phyloP scores from a whole-genome alignment of 805 yeast species.

The Jamesozyma spencerorum region DNA sequence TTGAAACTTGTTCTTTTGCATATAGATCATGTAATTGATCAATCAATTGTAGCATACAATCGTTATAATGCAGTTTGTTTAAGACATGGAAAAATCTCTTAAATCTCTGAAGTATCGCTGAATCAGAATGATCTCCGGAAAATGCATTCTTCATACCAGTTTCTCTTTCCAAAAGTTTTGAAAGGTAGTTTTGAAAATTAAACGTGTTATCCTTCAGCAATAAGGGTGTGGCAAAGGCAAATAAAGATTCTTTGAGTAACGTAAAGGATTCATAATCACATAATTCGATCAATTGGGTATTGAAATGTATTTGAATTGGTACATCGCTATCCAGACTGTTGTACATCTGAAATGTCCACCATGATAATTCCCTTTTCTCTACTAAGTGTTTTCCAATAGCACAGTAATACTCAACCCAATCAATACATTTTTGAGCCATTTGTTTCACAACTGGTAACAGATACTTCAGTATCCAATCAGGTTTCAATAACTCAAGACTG shows the following conservation, averaged over 20 bases:
- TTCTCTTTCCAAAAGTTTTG: slow-evolving; percentile 15
- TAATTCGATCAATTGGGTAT: slow-evolving; percentile 11
- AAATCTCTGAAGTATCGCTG: slow-evolving; percentile 5
- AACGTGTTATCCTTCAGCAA: slow-evolving; percentile 8
- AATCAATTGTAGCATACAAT: slow-evolving; percentile 10
- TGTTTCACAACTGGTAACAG: slow-evolving; percentile 16
- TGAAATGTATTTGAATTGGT: slow-evolving; percentile 11
- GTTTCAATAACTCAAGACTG: slow-evolving; percentile 8
- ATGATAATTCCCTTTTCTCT: slow-evolving; percentile 14
- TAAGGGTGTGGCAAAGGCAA: slow-evolving; percentile 9
- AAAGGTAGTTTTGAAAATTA: slow-evolving; percentile 10
- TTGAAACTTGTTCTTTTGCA: slow-evolving; percentile 4
- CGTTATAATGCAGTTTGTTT: slow-evolving; percentile 8
- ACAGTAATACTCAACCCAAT: slow-evolving; percentile 22
- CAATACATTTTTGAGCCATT: slow-evolving; percentile 9
- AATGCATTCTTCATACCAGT: slow-evolving; percentile 3
- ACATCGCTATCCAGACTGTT: slow-evolving; percentile 13
- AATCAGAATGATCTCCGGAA: slow-evolving; percentile 1
- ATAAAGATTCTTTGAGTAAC: slow-evolving; percentile 16
- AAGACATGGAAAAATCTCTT: slow-evolving; percentile 13
- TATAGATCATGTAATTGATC: slow-evolving; percentile 7
- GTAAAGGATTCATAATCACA: slow-evolving; percentile 20
- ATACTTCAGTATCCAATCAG: slow-evolving; percentile 18
- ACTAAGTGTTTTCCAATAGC: slow-evolving; percentile 17
- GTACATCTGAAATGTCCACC: slow-evolving; percentile 28